A percentile compares a stretch with the other conserved stretches of the same genome.
phyloP scores from a whole-genome alignment of 192 early-diverging fungal species.

The Pecoramyces ruminantium region DNA sequence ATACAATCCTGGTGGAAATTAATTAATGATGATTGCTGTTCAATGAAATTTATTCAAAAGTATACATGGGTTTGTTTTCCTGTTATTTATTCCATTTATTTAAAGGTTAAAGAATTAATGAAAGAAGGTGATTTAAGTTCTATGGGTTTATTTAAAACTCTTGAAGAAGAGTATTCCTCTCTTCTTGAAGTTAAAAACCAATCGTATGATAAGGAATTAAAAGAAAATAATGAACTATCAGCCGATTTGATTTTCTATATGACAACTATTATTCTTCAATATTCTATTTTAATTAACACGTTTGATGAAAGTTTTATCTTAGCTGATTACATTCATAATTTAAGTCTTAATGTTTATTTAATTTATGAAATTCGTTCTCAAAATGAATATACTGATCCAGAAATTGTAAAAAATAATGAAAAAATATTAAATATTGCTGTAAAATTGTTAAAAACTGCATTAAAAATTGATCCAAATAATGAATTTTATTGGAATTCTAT shows the following conservation, averaged over 20 bases:
- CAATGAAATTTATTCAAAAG: background rate
- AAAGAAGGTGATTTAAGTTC: background rate
- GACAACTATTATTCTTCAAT: background rate
- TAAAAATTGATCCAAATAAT: background rate
- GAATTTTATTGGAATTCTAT: background rate
- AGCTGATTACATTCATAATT: background rate
- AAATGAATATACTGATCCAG: background rate
- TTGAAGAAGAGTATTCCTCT: background rate
- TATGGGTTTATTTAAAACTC: background rate
- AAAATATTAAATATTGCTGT: background rate
- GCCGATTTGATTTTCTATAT: background rate
- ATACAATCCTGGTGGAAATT: background rate
- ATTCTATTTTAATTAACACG: background rate
- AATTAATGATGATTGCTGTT: background rate
- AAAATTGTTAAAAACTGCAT: background rate
- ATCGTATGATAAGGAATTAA: background rate
- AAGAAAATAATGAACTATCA: background rate
- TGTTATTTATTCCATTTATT: background rate
- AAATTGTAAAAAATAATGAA: background rate
- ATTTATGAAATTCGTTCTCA: background rate
- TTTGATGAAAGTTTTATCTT: background rate
- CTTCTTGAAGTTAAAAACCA: background rate
- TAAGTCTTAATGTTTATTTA: background rate
- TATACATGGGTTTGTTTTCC: background rate
- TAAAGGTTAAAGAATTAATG: background rate